Evolutionary conservation across 345 rosid species (phyloP).

Genomic region (Camelina hispida): DNA sequence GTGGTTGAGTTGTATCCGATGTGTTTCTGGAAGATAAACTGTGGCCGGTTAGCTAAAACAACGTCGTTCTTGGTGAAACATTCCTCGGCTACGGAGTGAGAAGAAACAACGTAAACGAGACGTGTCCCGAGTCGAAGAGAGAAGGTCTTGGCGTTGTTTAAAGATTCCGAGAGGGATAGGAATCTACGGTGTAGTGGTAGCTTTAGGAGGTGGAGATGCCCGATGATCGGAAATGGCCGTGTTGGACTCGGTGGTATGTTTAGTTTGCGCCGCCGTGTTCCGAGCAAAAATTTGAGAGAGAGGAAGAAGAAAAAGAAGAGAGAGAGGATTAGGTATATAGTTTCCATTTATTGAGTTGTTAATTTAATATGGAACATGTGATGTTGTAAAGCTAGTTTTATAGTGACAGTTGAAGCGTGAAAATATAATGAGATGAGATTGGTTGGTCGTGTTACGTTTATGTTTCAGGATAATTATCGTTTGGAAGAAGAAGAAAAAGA

Average conservation of each 20-base stretch:
- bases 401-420: neutral
- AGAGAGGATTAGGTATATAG: neutral
- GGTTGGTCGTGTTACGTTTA: neutral
- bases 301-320: slow-evolving; percentile 8
- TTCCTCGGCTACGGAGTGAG: slow-evolving; percentile 44
- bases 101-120: slow-evolving; percentile 50
- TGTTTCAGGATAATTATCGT: neutral
- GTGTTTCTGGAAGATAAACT: slow-evolving; percentile 36
- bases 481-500: neutral
- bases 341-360: slow-evolving; percentile 23
- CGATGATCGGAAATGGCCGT: slow-evolving; percentile 17
- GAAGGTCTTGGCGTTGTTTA: slow-evolving; percentile 45
- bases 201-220: slow-evolving; percentile 42
- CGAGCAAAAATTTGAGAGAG: neutral
- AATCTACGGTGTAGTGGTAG: slow-evolving; percentile 39
- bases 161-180: slow-evolving; percentile 22
- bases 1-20: slow-evolving; percentile 49
- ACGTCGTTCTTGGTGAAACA: slow-evolving; percentile 53
- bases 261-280: slow-evolving; percentile 19
- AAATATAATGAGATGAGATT: neutral
- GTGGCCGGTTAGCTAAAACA: slow-evolving; percentile 56
- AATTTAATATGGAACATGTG: neutral
- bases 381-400: neutral
- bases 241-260: slow-evolving; percentile 56
- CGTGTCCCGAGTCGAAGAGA: slow-evolving; percentile 55